A percentile compares a stretch with the other conserved stretches of the same genome.
These are phyloP conservation scores for Lodderomyces theae DNA, from an alignment of 1,139 yeast species.

Conservation along the genomic window DNA sequence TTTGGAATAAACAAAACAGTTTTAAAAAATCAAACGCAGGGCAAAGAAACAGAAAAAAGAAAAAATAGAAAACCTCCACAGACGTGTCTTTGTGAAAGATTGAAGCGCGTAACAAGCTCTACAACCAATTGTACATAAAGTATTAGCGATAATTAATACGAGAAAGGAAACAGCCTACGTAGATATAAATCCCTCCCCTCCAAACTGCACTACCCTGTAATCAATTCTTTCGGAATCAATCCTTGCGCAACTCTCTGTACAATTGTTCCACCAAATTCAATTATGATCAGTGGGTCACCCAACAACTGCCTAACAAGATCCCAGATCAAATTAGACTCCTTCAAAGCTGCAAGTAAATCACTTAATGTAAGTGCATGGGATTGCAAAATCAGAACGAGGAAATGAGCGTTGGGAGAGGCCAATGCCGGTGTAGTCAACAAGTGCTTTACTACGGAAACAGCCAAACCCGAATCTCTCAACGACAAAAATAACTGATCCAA, in stretches of 20 bases:
- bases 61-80: neutral
- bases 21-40: too few species aligned
- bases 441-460: conserved; percentile 25
- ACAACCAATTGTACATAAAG: too few species aligned
- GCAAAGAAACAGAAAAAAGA: conserved; percentile 6
- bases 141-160: too few species aligned
- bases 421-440: conserved; percentile 28
- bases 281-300: conserved; percentile 18
- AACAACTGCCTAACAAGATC: conserved; percentile 21
- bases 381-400: conserved; percentile 22
- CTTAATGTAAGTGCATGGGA: conserved; percentile 24
- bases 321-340: conserved; percentile 22
- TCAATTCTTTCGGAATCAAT: conserved; percentile 16
- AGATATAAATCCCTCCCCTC: neutral
- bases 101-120: neutral
- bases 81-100: neutral
- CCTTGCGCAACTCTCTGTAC: conserved; percentile 22
- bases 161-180: neutral
- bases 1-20: too few species aligned
- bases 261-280: conserved; percentile 18
- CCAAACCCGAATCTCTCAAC: conserved; percentile 32
- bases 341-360: conserved; percentile 23
- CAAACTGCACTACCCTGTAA: conserved; percentile 1
- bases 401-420: conserved; percentile 27
- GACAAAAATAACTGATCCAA: conserved; percentile 25